Conservation (phyloP, 306 rosid species). For the Benincasa hispida region DNA sequence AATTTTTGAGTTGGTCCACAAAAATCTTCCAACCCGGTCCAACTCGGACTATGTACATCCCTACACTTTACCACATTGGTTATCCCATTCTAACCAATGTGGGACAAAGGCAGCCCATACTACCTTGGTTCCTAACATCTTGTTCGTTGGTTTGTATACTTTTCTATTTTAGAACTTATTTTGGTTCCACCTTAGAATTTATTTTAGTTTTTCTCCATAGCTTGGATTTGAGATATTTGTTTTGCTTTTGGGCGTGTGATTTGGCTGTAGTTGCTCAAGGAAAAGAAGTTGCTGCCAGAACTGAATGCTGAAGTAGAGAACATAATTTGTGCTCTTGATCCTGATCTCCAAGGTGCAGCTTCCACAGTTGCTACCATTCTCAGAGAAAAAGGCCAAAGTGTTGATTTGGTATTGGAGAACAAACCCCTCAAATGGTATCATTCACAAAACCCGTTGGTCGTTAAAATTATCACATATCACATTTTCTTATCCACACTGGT, state of each 20-base stretch:
- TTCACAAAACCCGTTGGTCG: neutral
- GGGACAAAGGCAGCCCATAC: no score
- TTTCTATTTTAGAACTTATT: no score
- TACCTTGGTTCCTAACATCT: no score
- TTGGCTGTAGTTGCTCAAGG: slow-evolving; percentile 68
- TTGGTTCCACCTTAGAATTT: no score
- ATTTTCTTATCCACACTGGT: neutral
- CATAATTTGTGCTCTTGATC: slow-evolving; percentile 82
- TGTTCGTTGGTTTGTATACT: no score
- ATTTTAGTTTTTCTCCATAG: neutral
- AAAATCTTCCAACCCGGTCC: no score
- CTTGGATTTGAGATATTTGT: neutral
- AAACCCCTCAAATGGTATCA: slow-evolving; percentile 87
- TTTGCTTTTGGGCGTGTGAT: neutral
- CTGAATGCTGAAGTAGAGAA: slow-evolving; percentile 41
- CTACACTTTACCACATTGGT: no score
- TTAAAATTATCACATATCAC: neutral
- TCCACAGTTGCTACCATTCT: slow-evolving; percentile 70
- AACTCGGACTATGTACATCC: no score
- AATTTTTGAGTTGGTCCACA: no score
- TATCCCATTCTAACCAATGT: no score
- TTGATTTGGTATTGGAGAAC: slow-evolving; percentile 85
- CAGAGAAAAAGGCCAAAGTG: slow-evolving; percentile 60
- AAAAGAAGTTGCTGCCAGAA: slow-evolving; percentile 73
- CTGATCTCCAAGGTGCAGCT: slow-evolving; percentile 85